Evolutionary conservation across 768 basidiomycete genomes (phyloP).

Genomic region (Galerina sulciceps): DNA sequence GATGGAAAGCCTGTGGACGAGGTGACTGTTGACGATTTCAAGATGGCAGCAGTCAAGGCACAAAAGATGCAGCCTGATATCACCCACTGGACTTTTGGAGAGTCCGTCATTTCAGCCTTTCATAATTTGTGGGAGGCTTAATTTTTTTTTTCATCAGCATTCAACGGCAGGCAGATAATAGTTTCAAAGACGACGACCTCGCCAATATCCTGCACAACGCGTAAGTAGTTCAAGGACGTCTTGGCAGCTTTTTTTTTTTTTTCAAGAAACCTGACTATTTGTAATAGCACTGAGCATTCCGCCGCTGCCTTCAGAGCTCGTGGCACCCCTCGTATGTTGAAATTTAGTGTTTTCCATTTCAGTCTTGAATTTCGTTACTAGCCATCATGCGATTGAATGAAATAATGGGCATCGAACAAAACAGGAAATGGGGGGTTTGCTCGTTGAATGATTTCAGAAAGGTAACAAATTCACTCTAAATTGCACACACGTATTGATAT

Average conservation of each 20-base stretch:
- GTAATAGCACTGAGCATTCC: constrained; percentile 64
- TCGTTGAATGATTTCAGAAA: constrained; percentile 84
- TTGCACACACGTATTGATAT: neutral
- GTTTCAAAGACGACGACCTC: constrained; percentile 73
- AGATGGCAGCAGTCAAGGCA: constrained; percentile 41
- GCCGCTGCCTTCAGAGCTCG: constrained; percentile 79
- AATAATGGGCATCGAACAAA: constrained; percentile 83
- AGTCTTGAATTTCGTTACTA: constrained; percentile 13
- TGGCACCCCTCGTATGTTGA: constrained; percentile 59
- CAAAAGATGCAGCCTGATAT: constrained; percentile 47
- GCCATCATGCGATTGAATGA: constrained; percentile 77
- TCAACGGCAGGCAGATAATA: constrained; percentile 59
- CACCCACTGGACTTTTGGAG: constrained; percentile 69
- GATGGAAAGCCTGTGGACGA: constrained; percentile 53
- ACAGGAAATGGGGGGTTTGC: constrained; percentile 80
- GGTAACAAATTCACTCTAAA: constrained; percentile 19
- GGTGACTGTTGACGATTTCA: constrained; percentile 54
- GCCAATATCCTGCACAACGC: constrained; percentile 69
- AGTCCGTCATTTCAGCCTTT: constrained; percentile 38
- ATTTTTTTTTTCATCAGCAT: constrained; percentile 42
- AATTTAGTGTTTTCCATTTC: neutral
- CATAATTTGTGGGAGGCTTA: neutral
- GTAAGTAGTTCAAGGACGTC: constrained; percentile 42
- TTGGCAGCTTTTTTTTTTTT: neutral
- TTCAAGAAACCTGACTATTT: neutral